Evolutionary conservation across 2,329 filamentous ascomycete species (phyloP).

Genomic region (Lasiodiplodia sp.): DNA sequence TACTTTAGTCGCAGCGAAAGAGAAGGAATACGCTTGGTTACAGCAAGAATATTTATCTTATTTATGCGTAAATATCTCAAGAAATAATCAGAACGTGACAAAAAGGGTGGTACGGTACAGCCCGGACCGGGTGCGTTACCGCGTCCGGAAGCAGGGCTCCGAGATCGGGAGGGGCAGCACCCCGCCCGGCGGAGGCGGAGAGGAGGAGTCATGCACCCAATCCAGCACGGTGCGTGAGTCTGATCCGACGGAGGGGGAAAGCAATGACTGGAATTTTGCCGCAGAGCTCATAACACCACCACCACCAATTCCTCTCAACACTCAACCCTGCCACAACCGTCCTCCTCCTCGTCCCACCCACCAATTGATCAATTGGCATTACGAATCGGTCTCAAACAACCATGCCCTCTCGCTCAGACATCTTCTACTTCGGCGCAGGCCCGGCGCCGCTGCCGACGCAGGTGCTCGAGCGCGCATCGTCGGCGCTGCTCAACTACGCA

Average conservation of each 20-base stretch:
- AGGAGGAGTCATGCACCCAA: conserved; percentile 20
- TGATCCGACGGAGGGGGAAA: neutral
- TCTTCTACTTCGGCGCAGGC: conserved; percentile 89
- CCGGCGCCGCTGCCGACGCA: conserved; percentile 84
- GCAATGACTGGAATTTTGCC: conserved; percentile 3
- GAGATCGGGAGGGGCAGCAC: conserved; percentile 20
- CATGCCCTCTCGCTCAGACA: conserved; percentile 77
- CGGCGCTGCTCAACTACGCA: conserved; percentile 82
- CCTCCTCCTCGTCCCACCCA: neutral
- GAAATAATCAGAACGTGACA: no score
- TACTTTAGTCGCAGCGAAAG: no score
- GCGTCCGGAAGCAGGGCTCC: neutral
- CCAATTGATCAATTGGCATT: neutral
- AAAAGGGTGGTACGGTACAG: no score
- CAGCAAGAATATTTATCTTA: no score
- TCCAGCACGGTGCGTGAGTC: conserved; percentile 7
- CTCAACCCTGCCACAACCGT: neutral
- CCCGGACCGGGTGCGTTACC: no score
- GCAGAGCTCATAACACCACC: neutral
- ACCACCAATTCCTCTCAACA: neutral
- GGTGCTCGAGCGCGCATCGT: conserved; percentile 78
- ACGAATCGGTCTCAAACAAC: neutral
- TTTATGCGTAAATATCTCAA: no score
- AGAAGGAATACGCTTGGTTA: no score
- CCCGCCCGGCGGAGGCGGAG: conserved; percentile 2